Base-by-base conservation (phyloP, 2,329 filamentous ascomycete species). In the Aspergillus fumigatus region DNA sequence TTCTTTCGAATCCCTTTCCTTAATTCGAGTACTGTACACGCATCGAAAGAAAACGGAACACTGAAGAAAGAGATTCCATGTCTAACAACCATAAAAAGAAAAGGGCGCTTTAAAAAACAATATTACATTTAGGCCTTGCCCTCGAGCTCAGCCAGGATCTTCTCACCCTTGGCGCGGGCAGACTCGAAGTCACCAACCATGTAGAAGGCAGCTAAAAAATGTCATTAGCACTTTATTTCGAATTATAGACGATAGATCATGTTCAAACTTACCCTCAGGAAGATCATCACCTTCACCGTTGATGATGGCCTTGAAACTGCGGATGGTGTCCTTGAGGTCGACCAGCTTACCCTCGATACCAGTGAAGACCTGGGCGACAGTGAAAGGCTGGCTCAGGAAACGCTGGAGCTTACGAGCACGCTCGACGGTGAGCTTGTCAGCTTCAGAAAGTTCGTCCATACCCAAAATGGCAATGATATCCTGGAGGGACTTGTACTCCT, bases 401-500 rank as follows among this genome's bases (percentile, higher is more conserved):
- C 92, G 90, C 86, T 99, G 94, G 78, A 99, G 88, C 87, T 97
- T 97, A 85, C 94, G 93, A 80, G 94, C 94, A 88, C 94, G 94
- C 89, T 99, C 94, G 85, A 99, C 94, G 71, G 94, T 97, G 74
- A 99, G 88, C 89, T 99, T 97, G 81, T 99, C 94, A 73, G 90
- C 89, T 85, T 97, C 94, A 65, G 94, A 97, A 82, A 99, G 83
- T 80, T 99, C 94, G 81, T 99, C 94, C 94, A 99, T 97, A 88
- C 93, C 93, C 78, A 97, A 82, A 92, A 99, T 99, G 81, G 94
- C 94, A 85, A 97, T 97, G 88, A 99, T 99, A 84, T 99, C 94
- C 84, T 99, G 94, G 69, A 99, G 91, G 65, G 93, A 97, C 90
- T 97, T 97, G 90, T 99, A 99, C 86, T 97, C 94, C 84, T 99